phyloP scores from a whole-genome alignment of 2,329 filamentous ascomycete genomes.

The Diaporthe citrichinensis region DNA sequence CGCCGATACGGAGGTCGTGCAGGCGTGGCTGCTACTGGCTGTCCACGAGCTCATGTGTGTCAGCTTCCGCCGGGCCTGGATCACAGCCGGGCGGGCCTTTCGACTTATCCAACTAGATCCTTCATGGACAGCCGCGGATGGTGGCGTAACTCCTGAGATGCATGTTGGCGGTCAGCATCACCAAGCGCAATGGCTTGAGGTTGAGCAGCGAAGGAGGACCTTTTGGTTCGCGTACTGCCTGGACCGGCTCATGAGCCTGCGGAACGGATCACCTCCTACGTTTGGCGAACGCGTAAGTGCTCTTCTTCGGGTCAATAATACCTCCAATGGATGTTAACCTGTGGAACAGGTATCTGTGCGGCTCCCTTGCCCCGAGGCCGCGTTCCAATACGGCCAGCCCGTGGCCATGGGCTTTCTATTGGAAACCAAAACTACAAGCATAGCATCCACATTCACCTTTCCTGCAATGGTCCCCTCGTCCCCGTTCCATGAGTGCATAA shows the following conservation, averaged over 20 bases:
- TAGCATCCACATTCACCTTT: background rate
- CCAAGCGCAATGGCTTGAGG: conserved; percentile 40
- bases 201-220: conserved; percentile 45
- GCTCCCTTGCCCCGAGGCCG: conserved; percentile 46
- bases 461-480: background rate
- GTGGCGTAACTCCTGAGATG: conserved; percentile 42
- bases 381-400: conserved; percentile 47
- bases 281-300: conserved; percentile 44
- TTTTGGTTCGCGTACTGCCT: conserved; percentile 49
- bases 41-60: conserved; percentile 46
- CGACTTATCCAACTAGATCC: conserved; percentile 48
- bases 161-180: conserved; percentile 32
- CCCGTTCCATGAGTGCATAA: conserved; percentile 17
- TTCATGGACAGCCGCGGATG: background rate
- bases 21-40: conserved; percentile 47
- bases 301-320: too few relatives aligned
- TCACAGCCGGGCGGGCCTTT: conserved; percentile 54
- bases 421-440: conserved; percentile 42
- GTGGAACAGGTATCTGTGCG: conserved; percentile 45
- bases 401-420: conserved; percentile 44
- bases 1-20: conserved; percentile 44
- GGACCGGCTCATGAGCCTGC: conserved; percentile 46
- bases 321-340: background rate
- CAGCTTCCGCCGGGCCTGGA: conserved; percentile 48
- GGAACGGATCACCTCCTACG: conserved; percentile 44